Percentiles rank a stretch among this genome's conserved stretches.
phyloP scores from a whole-genome alignment of 495 filamentous ascomycete genomes.

The Hyaloscypha variabilis region DNA sequence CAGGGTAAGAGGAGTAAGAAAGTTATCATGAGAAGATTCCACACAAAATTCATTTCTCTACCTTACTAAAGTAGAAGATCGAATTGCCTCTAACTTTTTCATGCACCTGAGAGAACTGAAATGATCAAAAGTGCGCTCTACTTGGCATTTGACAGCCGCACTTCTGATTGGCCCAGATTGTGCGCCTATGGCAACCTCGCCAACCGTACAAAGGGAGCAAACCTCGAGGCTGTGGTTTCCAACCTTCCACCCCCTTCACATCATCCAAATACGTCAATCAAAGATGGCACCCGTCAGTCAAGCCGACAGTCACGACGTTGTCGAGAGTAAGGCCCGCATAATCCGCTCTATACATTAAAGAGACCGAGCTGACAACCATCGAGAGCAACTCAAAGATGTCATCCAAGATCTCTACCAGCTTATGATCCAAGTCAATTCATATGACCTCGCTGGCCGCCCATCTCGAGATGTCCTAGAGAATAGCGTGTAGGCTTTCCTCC shows the following conservation, averaged over 20 bases:
- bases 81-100: too few species aligned
- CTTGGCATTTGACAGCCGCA: too few species aligned
- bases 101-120: too few species aligned
- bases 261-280: neutral
- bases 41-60: too few species aligned
- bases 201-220: neutral
- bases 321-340: constrained; percentile 48
- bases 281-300: constrained; percentile 50
- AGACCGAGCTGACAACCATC: constrained; percentile 6
- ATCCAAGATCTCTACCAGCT: constrained; percentile 90
- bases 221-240: constrained; percentile 1
- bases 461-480: constrained; percentile 62
- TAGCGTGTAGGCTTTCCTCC: constrained; percentile 55
- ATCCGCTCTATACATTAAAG: neutral
- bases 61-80: too few species aligned
- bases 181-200: neutral
- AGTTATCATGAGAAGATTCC: too few species aligned
- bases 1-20: neutral
- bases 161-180: neutral
- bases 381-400: constrained; percentile 67
- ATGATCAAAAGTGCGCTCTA: too few species aligned
- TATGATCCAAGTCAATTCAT: constrained; percentile 68
- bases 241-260: neutral
- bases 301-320: constrained; percentile 41
- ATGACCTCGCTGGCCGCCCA: constrained; percentile 60